Percentiles rank a stretch among this genome's conserved stretches.
Conservation (phyloP, 805 yeast genomes). For the Cyberlindnera mississippiensis region DNA sequence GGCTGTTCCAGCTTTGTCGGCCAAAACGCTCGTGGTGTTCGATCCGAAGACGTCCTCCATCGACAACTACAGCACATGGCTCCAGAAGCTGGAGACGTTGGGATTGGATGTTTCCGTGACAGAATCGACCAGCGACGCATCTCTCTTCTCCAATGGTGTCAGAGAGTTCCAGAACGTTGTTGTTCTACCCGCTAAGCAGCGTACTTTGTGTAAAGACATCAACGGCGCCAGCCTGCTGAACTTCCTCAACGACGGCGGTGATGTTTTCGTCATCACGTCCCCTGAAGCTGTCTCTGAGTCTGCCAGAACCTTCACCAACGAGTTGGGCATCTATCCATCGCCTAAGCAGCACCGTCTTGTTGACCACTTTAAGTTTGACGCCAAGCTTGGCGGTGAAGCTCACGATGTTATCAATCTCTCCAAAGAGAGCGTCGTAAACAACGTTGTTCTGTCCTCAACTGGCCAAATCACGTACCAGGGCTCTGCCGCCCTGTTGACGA, state of each 20-base stretch:
- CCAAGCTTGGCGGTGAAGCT: conserved; percentile 27
- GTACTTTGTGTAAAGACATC: conserved; percentile 37
- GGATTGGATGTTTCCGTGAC: conserved; percentile 32
- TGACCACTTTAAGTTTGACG: conserved; percentile 56
- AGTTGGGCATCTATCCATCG: conserved; percentile 80
- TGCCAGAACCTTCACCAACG: conserved; percentile 62
- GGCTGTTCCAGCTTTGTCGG: conserved; percentile 7
- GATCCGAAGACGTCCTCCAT: conserved; percentile 25
- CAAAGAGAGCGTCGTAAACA: conserved; percentile 15
- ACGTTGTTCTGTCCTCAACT: conserved; percentile 24
- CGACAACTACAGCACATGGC: conserved; percentile 9
- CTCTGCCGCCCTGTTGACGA: conserved; percentile 65
- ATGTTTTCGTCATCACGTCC: conserved; percentile 59
- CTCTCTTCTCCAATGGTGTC: conserved; percentile 39
- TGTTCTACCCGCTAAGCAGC: conserved; percentile 55
- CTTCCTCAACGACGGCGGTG: conserved; percentile 67
- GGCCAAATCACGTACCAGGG: conserved; percentile 40
- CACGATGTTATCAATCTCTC: conserved; percentile 22
- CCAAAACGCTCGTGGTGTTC: conserved; percentile 18
- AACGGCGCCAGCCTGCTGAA: conserved; percentile 48
- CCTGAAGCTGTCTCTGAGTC: conserved; percentile 54
- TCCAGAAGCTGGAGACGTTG: conserved; percentile 21
- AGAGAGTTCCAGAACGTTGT: conserved; percentile 52
- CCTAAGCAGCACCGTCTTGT: conserved; percentile 63
- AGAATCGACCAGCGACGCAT: conserved; percentile 23